Evolutionary conservation across 2,329 filamentous ascomycete species (phyloP), one percentile per base, ranked within the genome.

Genomic region (Arthroderma sp.): DNA sequence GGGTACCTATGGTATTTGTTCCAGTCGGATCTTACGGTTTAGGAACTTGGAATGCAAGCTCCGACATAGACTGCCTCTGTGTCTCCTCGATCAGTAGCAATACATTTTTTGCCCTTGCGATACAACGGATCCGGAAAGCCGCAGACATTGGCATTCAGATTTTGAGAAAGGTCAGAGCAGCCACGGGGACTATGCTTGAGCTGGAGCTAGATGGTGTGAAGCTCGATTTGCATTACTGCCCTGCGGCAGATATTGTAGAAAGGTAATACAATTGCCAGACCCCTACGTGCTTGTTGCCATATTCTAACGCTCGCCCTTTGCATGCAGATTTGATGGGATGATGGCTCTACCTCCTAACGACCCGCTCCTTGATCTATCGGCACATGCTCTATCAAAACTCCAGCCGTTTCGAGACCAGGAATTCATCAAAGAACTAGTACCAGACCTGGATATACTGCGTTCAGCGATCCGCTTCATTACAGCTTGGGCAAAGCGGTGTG

Each of bases 11-110:
- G 33, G 62, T 78, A 1, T 54, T 83, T 5, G 67, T 76, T 4
- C 69, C 78, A 0, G 76, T 82, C n/a, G 80, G 80, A 0, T 83
- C 80, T 0, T 81, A 78, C 53, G 75, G 73, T 3, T 62, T 83
- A 3, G 74, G 73, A 6, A 72, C 79, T 3, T 82, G 78, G 76
- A 76, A 73, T 1, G 53, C 63, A 1, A 57, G 67, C 0, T 83
- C 78, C 1, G 77, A 82, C 51, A 69, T 84, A 5, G 78, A 84
- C 58, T 78, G 77, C 52, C 67, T 83, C 4, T 81, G 73, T 51
- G 74, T 83, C 49, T 77, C 79, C 1, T 68, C 72, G 22, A 75
- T 80, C 46, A 77, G 76, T 53, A 62, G 76, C 1, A 69, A 66
- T 47, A 75, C 71, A 0, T 83, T 83, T 57, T 81, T 82, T 55